Percentiles rank a stretch among this genome's conserved stretches.
Evolutionary conservation across 371 early-diverging fungal genomes (phyloP).

Genomic region (Fennellomyces sp.): DNA sequence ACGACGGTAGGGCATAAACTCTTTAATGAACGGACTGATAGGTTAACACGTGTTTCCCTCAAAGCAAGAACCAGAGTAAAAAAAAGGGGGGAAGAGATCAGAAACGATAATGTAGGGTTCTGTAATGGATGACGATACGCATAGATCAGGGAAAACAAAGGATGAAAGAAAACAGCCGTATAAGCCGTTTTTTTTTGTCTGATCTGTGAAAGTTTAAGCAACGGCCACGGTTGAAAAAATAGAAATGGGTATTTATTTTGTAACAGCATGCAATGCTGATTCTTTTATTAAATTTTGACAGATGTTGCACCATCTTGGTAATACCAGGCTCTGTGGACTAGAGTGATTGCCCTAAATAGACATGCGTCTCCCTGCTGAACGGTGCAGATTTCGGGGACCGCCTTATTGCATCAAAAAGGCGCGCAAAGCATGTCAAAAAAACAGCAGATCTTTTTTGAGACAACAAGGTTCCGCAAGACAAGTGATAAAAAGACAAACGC

Average conservation of each 20-base stretch:
- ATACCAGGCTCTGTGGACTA: too few species aligned
- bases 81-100: not conserved
- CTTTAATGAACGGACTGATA: not conserved
- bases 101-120: not conserved
- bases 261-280: not conserved
- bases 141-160: not conserved
- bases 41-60: not conserved
- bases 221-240: too few species aligned
- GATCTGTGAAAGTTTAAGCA: too few species aligned
- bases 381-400: not conserved
- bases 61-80: not conserved
- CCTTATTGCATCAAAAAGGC: too few species aligned
- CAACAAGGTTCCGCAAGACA: too few species aligned
- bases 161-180: too few species aligned
- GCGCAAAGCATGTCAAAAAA: too few species aligned
- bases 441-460: too few species aligned
- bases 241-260: too few species aligned
- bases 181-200: too few species aligned
- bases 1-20: not conserved
- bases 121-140: not conserved
- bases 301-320: constrained; percentile 5
- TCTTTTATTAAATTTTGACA: constrained; percentile 1
- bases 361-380: not conserved
- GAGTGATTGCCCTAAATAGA: not conserved
- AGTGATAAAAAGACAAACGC: too few species aligned